Evolutionary conservation across 345 rosid genomes (phyloP).

Genomic region (Eucalyptus regnans): DNA sequence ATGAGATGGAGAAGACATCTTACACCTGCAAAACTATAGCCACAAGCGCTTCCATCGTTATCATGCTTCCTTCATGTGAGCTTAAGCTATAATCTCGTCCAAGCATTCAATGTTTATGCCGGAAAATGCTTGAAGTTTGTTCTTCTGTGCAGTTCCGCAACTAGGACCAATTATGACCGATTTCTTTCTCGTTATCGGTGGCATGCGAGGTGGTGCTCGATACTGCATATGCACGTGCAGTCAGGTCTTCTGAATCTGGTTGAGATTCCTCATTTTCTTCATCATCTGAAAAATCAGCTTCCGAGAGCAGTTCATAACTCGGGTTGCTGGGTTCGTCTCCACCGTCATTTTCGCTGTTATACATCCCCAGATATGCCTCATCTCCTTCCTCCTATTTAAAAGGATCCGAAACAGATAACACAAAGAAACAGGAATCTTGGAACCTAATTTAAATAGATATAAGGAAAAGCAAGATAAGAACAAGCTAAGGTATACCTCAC

Average conservation of each 20-base stretch:
- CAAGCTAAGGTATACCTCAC: constrained; percentile 13
- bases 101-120: not conserved
- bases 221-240: not conserved
- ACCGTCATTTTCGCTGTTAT: constrained; percentile 6
- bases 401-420: not conserved
- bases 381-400: constrained; percentile 40
- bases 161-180: not conserved
- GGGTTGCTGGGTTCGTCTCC: constrained; percentile 10
- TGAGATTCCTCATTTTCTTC: constrained; percentile 2
- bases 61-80: not conserved
- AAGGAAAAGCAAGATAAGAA: not conserved
- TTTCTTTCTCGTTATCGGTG: not conserved
- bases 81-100: not conserved
- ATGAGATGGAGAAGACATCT: not conserved
- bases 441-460: not conserved
- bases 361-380: constrained; percentile 23
- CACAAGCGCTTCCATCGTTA: not conserved
- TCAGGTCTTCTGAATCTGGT: not conserved
- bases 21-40: not conserved
- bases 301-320: not conserved
- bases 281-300: constrained; percentile 4
- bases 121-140: not conserved
- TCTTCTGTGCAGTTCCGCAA: not conserved
- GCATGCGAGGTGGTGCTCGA: not conserved
- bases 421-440: not conserved